These are phyloP conservation scores for Biscogniauxia sp. DNA, from an alignment of 2,329 filamentous ascomycete genomes.

Conservation along the genomic window DNA sequence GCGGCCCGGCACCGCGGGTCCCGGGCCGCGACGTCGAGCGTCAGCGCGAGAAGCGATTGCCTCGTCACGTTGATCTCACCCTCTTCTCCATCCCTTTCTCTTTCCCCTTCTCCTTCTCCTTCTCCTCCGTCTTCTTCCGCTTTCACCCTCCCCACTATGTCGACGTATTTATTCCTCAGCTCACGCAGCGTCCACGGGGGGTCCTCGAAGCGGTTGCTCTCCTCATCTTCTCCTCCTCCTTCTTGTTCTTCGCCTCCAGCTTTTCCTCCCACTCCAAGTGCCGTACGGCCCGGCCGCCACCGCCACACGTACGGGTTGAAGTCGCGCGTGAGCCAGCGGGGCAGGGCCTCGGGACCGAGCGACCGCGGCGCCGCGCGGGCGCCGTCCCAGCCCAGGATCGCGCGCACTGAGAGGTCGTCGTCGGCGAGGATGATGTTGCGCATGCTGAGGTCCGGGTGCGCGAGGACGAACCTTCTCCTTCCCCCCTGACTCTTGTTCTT, in stretches of 20 bases:
- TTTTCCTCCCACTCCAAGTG: conserved; percentile 4
- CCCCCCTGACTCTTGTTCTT: background rate
- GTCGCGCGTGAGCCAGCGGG: conserved; percentile 26
- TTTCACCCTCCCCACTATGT: conserved; percentile 15
- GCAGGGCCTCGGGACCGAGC: conserved; percentile 24
- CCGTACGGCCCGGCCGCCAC: conserved; percentile 18
- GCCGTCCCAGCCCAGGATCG: conserved; percentile 27
- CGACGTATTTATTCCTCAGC: conserved; percentile 21
- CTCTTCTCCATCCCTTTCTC: background rate
- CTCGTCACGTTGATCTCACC: conserved; percentile 16
- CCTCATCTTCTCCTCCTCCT: too few species aligned
- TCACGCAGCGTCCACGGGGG: conserved; percentile 23
- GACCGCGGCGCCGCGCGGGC: conserved; percentile 21
- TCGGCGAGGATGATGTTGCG: conserved; percentile 24
- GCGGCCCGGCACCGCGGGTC: conserved; percentile 23
- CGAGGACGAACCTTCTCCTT: conserved; percentile 21
- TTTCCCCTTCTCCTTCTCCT: background rate
- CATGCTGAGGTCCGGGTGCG: conserved; percentile 24
- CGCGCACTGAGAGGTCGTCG: conserved; percentile 18
- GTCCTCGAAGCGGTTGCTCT: conserved; percentile 19
- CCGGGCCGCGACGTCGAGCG: conserved; percentile 20
- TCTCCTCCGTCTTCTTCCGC: background rate
- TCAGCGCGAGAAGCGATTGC: conserved; percentile 24
- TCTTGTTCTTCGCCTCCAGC: too few species aligned
- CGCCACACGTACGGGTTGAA: conserved; percentile 24